These are phyloP conservation scores for Rubia peregrina DNA, from an alignment of 305 asterid species.

Conservation along the genomic window DNA sequence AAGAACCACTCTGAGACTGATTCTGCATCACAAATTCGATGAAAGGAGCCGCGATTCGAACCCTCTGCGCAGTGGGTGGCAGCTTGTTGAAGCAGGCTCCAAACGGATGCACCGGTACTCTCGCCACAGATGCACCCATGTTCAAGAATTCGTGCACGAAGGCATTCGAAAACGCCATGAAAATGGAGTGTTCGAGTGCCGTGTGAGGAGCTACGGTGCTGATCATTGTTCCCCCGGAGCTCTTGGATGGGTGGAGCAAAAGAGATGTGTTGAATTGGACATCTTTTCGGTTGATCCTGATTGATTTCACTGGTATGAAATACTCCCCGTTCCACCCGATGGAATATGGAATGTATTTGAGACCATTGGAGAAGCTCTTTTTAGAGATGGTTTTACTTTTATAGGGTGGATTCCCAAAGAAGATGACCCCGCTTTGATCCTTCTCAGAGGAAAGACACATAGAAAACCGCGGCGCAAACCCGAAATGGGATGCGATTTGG, in stretches of 20 bases:
- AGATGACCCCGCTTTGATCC: conserved; percentile 27
- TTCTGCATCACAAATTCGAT: conserved; percentile 39
- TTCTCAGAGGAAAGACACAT: conserved; percentile 30
- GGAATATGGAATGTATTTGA: conserved; percentile 31
- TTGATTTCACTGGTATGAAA: conserved; percentile 27
- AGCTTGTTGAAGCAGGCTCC: conserved; percentile 31
- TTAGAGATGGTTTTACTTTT: conserved; percentile 9
- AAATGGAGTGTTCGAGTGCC: conserved; percentile 27
- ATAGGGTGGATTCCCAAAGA: conserved; percentile 30
- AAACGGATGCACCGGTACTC: conserved; percentile 32
- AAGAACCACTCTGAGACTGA: conserved; percentile 17
- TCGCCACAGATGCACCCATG: conserved; percentile 25
- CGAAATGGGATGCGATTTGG: conserved; percentile 42
- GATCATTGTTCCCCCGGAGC: conserved; percentile 30
- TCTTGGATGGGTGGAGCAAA: conserved; percentile 14
- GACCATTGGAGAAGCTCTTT: background rate
- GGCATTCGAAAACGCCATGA: conserved; percentile 18
- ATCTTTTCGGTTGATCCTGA: conserved; percentile 24
- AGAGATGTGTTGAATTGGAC: conserved; percentile 29
- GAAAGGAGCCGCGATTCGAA: conserved; percentile 8
- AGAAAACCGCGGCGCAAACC: conserved; percentile 33
- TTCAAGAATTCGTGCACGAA: conserved; percentile 17
- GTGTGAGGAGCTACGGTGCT: conserved; percentile 45
- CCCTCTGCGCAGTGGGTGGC: conserved; percentile 28
- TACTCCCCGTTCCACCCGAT: conserved; percentile 40